Evolutionary conservation across 352 stramenopile genomes (phyloP).

Genomic region (Phytopythium aichiense): DNA sequence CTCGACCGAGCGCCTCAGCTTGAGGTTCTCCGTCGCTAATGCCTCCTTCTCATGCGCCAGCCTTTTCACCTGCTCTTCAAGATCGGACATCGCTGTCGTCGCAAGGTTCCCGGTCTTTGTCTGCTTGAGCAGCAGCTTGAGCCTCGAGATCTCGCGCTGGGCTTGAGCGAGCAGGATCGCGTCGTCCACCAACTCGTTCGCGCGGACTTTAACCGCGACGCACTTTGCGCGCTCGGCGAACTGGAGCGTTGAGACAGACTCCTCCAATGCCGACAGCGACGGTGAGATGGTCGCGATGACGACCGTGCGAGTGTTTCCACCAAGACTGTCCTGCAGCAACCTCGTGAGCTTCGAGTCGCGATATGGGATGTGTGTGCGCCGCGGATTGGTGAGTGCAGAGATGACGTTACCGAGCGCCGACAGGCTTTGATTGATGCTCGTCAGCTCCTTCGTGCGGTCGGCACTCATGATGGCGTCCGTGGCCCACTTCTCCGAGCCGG

Average conservation of each 20-base stretch:
- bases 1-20: conserved; percentile 28
- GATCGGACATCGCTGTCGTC: conserved; percentile 13
- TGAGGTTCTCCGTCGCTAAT: conserved; percentile 44
- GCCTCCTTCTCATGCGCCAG: conserved; percentile 41
- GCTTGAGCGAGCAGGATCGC: conserved; percentile 70
- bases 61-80: conserved; percentile 41
- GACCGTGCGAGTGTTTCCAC: conserved; percentile 87
- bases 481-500: conserved; percentile 91
- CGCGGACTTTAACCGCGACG: conserved; percentile 69
- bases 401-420: conserved; percentile 90
- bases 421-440: conserved; percentile 91
- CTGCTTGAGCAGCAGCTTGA: conserved; percentile 62
- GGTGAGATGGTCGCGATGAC: conserved; percentile 89
- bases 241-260: conserved; percentile 89
- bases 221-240: conserved; percentile 86
- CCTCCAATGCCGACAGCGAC: conserved; percentile 68
- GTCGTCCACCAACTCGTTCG: conserved; percentile 82
- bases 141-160: conserved; percentile 51
- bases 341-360: conserved; percentile 97
- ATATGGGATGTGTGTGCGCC: conserved; percentile 91
- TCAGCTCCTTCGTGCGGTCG: conserved; percentile 83
- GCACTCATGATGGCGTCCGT: conserved; percentile 58
- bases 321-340: conserved; percentile 79
- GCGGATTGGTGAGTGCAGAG: conserved; percentile 65
- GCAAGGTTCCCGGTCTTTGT: conserved; percentile 15